Evolutionary conservation across 179 eudicot genomes (phyloP), one percentile per base, ranked within the genome.

Genomic region (Patellifolia procumbens): DNA sequence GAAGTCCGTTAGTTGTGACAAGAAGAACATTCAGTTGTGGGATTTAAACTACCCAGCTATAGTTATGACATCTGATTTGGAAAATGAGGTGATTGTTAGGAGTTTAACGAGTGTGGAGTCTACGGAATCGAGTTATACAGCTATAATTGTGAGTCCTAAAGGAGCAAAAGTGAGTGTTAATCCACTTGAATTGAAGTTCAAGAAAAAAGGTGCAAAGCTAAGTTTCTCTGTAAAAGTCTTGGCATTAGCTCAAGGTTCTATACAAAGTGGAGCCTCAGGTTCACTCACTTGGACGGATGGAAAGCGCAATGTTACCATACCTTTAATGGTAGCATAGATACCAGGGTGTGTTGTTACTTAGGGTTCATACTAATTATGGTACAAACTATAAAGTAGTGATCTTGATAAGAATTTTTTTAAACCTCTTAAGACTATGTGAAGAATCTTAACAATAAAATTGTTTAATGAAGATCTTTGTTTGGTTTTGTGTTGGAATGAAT

Each of bases 1-100:
- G 28, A 84, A 32, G 34, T 5, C 86, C 29, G 61, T 80, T 3
- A 64, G 53, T 20, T 80, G 83, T 20, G 28, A 52, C 0, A 46
- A 70, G 5, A 75, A 29, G 13, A 85, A 17, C 19, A n/a, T 76
- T 13, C 78, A 76, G 43, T 82, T 84, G 5, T 88, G 90, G 93
- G 81, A 92, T 60, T n/a, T 92, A 31, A 92, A 92, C 77, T 92
- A 92, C 70, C 97, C 95, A 0, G 87, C 96, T 0, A 85, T 91
- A 2, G 31, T 80, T 19, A 62, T 72, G 26, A 49, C 73, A 35
- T 11, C 62, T 26, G 32, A 34, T 13, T 19, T n/a, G n/a, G 43
- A 70, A 11, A 59, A 29, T 19, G 46, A 66, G 8, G 48, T 55
- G 46, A 55, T 49, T 49, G 7, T 71, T 1, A 45, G 83, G 55